A percentile compares a stretch with the other conserved stretches of the same genome.
Evolutionary conservation across 129 eudicot species (phyloP).

Genomic region (Flaveria ramosissima): DNA sequence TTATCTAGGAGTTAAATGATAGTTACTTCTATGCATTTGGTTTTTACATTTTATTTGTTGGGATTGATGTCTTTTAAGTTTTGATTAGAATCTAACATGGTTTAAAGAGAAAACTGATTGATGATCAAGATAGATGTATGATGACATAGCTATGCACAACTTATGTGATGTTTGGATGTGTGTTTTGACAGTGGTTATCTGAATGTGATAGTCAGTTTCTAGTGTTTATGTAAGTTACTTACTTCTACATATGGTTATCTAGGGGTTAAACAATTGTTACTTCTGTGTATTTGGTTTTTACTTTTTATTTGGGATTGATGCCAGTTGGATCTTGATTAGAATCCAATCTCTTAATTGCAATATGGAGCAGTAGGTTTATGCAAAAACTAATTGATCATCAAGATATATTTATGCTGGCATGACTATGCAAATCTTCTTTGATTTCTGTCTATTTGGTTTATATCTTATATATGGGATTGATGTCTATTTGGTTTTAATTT

Average conservation of each 20-base stretch:
- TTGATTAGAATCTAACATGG: background rate
- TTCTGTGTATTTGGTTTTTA: background rate
- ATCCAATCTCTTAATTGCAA: too few relatives aligned
- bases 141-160: background rate
- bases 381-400: too few relatives aligned
- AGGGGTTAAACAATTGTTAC: background rate
- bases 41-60: background rate
- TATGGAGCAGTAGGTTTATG: too few relatives aligned
- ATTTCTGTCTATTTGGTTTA: too few relatives aligned
- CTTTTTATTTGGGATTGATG: background rate
- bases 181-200: background rate
- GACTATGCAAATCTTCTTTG: too few relatives aligned
- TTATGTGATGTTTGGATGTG: conserved; percentile 6
- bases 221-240: background rate
- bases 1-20: background rate
- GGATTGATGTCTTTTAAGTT: background rate
- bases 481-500: too few relatives aligned
- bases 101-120: background rate
- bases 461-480: too few relatives aligned
- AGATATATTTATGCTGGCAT: too few relatives aligned
- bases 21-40: background rate
- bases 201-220: background rate
- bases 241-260: background rate
- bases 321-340: too few relatives aligned
- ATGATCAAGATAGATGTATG: background rate